phyloP scores from a whole-genome alignment of 441 rosid species.

The Populus hybrid region DNA sequence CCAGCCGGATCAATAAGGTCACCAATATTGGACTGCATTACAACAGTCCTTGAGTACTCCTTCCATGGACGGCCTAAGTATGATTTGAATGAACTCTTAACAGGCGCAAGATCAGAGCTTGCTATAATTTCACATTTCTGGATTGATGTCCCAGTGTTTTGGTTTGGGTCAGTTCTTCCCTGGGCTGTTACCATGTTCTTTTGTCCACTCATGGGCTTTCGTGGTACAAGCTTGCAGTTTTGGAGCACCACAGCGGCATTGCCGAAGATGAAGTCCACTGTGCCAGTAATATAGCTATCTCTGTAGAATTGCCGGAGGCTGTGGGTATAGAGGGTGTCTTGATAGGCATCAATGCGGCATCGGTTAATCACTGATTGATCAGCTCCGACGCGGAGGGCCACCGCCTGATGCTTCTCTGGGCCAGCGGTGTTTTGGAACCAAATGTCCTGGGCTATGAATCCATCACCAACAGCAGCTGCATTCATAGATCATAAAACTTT shows the following conservation, averaged over 20 bases:
- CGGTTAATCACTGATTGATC: slow-evolving; percentile 66
- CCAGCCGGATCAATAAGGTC: slow-evolving; percentile 42
- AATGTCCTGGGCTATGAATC: slow-evolving; percentile 79
- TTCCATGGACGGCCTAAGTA: slow-evolving; percentile 71
- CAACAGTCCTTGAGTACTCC: slow-evolving; percentile 50
- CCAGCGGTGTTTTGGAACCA: slow-evolving; percentile 77
- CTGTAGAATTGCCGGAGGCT: slow-evolving; percentile 66
- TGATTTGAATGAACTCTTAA: slow-evolving; percentile 36
- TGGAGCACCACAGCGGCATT: slow-evolving; percentile 42
- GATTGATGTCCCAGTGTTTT: slow-evolving; percentile 64
- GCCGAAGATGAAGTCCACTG: slow-evolving; percentile 45
- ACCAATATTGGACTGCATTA: slow-evolving; percentile 59
- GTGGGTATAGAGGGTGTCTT: slow-evolving; percentile 74
- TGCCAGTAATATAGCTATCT: slow-evolving; percentile 48
- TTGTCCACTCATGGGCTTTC: slow-evolving; percentile 51
- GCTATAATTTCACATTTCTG: slow-evolving; percentile 54
- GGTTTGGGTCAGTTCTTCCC: slow-evolving; percentile 55
- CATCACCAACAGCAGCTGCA: slow-evolving; percentile 64
- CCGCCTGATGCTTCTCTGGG: slow-evolving; percentile 70
- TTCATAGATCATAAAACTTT: not conserved
- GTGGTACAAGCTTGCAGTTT: slow-evolving; percentile 44
- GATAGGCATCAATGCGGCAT: slow-evolving; percentile 61
- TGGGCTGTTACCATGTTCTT: slow-evolving; percentile 69
- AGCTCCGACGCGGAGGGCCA: slow-evolving; percentile 65
- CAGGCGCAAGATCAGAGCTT: slow-evolving; percentile 51